Conservation (phyloP, 345 rosid genomes). For the Eucalyptus caleyi region DNA sequence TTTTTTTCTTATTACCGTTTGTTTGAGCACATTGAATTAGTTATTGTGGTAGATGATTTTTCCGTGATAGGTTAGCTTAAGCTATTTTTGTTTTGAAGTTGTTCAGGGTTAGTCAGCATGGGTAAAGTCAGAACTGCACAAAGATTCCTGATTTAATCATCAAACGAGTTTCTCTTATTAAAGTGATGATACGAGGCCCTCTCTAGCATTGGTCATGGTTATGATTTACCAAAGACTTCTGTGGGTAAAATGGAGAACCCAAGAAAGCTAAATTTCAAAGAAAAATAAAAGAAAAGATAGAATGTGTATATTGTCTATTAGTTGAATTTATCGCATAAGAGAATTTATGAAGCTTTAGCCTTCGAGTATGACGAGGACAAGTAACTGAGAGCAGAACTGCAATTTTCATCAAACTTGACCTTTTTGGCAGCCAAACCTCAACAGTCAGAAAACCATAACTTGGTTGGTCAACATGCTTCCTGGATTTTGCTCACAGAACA, state of each 20-base stretch:
- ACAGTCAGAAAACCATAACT: neutral
- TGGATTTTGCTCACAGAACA: neutral
- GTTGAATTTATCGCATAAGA: neutral
- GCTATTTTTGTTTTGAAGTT: neutral
- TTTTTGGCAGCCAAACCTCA: constrained; percentile 29
- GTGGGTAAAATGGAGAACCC: neutral
- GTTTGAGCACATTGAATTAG: neutral
- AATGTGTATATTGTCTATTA: neutral
- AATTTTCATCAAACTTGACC: neutral
- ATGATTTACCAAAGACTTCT: neutral
- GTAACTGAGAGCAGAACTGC: neutral
- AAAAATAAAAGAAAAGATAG: neutral
- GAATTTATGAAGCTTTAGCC: neutral
- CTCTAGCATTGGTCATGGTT: neutral
- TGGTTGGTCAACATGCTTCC: neutral
- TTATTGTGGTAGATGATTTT: neutral
- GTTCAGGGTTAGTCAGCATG: neutral
- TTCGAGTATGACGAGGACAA: neutral
- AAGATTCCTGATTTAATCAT: neutral
- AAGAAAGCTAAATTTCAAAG: neutral
- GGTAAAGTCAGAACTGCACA: neutral
- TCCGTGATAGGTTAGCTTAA: neutral
- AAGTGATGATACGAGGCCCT: neutral
- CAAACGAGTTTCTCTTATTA: neutral
- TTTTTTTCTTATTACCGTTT: neutral